Conservation (phyloP, 345 rosid genomes). For the Lagerstroemia speciosa region DNA sequence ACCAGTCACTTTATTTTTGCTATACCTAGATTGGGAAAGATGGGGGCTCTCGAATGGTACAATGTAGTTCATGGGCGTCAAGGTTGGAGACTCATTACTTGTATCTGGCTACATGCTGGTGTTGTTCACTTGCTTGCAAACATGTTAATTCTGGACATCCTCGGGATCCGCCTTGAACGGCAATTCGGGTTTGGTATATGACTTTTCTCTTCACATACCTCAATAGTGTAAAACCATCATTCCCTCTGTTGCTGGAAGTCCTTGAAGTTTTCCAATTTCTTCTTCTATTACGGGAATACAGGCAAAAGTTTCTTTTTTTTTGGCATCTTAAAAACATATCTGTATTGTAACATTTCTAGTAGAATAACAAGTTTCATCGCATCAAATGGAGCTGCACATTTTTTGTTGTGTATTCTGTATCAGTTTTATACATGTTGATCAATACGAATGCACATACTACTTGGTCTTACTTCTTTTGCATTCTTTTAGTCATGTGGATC, state of each 20-base stretch:
- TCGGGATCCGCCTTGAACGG: slow-evolving; percentile 95
- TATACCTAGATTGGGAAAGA: slow-evolving; percentile 54
- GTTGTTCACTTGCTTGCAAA: slow-evolving; percentile 83
- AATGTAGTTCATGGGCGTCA: slow-evolving; percentile 66
- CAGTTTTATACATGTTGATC: too few relatives aligned
- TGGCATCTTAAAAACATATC: too few relatives aligned
- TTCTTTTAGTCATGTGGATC: too few relatives aligned
- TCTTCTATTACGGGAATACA: too few relatives aligned
- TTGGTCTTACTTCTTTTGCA: too few relatives aligned
- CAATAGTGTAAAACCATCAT: not conserved
- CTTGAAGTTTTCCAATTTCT: too few relatives aligned
- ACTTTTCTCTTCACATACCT: not conserved
- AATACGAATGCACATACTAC: too few relatives aligned
- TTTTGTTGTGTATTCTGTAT: not conserved
- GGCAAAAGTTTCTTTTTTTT: too few relatives aligned
- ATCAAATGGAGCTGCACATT: too few relatives aligned
- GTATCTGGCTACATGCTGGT: slow-evolving; percentile 97
- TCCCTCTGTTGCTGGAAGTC: too few relatives aligned
- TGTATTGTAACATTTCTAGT: too few relatives aligned
- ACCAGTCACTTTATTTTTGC: not conserved
- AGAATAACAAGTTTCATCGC: too few relatives aligned
- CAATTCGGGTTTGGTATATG: slow-evolving; percentile 88
- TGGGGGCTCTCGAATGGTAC: slow-evolving; percentile 74
- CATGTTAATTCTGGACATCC: slow-evolving; percentile 85
- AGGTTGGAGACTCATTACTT: slow-evolving; percentile 80